Percentiles rank a stretch among this genome's conserved stretches.
Evolutionary conservation across 225 moss, liverwort and hornwort genomes (phyloP).

Genomic region (Ulota crispa): DNA sequence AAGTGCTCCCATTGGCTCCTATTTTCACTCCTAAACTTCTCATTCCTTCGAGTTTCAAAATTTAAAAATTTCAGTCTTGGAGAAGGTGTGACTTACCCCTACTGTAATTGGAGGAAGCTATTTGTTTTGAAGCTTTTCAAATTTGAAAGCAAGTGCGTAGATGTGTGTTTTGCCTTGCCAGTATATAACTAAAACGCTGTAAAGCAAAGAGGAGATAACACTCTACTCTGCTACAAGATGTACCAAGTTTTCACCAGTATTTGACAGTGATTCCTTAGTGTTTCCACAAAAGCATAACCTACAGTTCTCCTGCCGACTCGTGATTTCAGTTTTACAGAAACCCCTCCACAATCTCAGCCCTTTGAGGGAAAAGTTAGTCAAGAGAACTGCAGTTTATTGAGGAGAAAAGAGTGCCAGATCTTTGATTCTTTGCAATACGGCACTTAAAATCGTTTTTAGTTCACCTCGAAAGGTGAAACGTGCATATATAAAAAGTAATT

Average conservation of each 20-base stretch:
- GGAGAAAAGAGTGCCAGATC: not conserved
- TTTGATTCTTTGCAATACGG: not conserved
- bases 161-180: conserved; percentile 19
- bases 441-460: not conserved
- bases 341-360: not conserved
- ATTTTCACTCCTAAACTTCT: too few species aligned
- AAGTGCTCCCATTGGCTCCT: too few species aligned
- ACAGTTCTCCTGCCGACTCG: not conserved
- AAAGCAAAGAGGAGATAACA: conserved; percentile 39
- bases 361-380: not conserved
- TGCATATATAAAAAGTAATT: too few species aligned
- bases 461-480: not conserved
- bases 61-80: too few species aligned
- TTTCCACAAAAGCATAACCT: not conserved
- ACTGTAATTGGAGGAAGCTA: not conserved
- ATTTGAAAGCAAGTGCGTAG: not conserved
- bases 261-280: not conserved
- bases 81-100: too few species aligned
- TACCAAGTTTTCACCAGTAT: conserved; percentile 2
- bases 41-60: too few species aligned
- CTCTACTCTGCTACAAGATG: conserved; percentile 44
- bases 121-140: not conserved
- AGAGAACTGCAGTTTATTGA: not conserved
- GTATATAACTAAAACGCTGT: conserved; percentile 33
- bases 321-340: not conserved